phyloP scores from a whole-genome alignment of 2,329 filamentous ascomycete genomes.

The Aspergillus chevalieri region DNA sequence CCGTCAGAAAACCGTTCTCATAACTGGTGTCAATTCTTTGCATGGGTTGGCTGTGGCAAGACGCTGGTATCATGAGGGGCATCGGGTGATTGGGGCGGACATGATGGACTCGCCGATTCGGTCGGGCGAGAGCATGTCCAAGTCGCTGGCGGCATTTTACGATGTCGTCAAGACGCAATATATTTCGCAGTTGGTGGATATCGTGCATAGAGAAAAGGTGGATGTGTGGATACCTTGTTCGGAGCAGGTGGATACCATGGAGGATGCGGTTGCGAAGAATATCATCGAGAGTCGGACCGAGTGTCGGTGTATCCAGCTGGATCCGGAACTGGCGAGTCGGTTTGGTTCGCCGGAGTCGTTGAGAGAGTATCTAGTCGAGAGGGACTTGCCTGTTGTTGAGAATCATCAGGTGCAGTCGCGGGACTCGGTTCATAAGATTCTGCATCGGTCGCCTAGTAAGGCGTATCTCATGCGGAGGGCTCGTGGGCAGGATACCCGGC shows the following conservation, averaged over 20 bases:
- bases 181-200: slow-evolving; percentile 49
- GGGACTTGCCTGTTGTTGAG: slow-evolving; percentile 51
- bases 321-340: slow-evolving; percentile 48
- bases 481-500: slow-evolving; percentile 48
- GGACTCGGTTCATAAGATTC: slow-evolving; percentile 48
- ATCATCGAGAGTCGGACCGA: slow-evolving; percentile 51
- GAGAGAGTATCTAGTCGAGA: slow-evolving; percentile 49
- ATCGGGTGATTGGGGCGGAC: slow-evolving; percentile 68
- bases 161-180: slow-evolving; percentile 47
- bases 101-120: slow-evolving; percentile 46
- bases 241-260: slow-evolving; percentile 58
- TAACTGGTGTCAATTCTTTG: slow-evolving; percentile 67
- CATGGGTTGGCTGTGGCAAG: slow-evolving; percentile 64
- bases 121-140: slow-evolving; percentile 55
- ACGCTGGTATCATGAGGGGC: slow-evolving; percentile 57
- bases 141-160: slow-evolving; percentile 52
- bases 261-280: slow-evolving; percentile 62
- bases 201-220: slow-evolving; percentile 56
- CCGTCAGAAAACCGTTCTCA: slow-evolving; percentile 53
- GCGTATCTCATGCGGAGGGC: slow-evolving; percentile 58
- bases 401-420: slow-evolving; percentile 50
- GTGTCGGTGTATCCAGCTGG: slow-evolving; percentile 61
- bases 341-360: slow-evolving; percentile 64
- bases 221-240: slow-evolving; percentile 71
- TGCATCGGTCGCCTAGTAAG: slow-evolving; percentile 41